Percentiles rank a stretch among this genome's conserved stretches.
Evolutionary conservation across 2,329 filamentous ascomycete genomes (phyloP).

Genomic region (Saccharata proteae): DNA sequence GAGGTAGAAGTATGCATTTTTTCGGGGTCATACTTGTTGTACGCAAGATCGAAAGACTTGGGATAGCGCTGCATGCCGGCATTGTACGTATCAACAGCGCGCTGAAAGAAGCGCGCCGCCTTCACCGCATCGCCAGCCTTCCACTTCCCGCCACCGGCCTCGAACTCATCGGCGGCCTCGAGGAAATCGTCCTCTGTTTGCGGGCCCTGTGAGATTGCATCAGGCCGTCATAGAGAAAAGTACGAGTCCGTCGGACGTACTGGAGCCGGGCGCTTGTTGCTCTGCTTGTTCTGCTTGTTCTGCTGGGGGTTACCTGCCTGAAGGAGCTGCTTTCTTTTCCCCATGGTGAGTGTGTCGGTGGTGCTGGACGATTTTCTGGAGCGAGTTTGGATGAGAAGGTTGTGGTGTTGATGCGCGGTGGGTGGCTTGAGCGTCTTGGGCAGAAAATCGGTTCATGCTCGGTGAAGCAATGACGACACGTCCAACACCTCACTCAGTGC

Average conservation of each 20-base stretch:
- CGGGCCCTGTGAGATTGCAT: constrained; percentile 33
- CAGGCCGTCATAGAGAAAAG: not conserved
- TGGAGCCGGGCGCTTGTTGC: not conserved
- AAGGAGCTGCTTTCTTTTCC: constrained; percentile 7
- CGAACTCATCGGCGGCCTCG: constrained; percentile 53
- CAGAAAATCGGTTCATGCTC: no score
- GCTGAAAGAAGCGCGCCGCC: constrained; percentile 47
- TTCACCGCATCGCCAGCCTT: constrained; percentile 58
- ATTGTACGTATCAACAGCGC: constrained; percentile 55
- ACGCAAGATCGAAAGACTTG: constrained; percentile 55
- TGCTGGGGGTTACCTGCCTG: constrained; percentile 1
- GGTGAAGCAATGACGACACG: no score
- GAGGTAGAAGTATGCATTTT: no score
- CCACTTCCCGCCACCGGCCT: constrained; percentile 66
- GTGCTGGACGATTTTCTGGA: no score
- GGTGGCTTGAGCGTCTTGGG: no score
- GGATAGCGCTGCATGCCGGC: constrained; percentile 50
- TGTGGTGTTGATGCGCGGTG: no score
- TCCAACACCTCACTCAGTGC: no score
- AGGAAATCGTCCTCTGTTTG: constrained; percentile 57
- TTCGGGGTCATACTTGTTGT: constrained; percentile 57
- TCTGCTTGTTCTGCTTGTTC: constrained; percentile 6
- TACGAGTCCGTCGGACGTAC: not conserved
- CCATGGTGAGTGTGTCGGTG: no score
- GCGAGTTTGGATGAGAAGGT: no score